Conservation (phyloP, 306 rosid species). For the Sindora glabra region DNA sequence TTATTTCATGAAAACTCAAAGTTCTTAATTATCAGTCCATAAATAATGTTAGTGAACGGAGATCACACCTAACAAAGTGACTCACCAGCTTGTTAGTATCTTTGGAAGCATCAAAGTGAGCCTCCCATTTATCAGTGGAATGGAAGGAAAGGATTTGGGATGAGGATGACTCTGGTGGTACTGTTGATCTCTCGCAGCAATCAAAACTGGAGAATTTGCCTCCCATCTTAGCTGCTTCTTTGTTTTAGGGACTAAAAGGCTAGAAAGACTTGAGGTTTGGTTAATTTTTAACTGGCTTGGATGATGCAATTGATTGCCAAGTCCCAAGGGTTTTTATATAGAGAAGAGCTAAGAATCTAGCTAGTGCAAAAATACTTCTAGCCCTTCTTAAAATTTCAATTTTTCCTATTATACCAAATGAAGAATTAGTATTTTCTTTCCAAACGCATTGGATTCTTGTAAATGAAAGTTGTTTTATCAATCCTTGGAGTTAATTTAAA, state of each 20-base stretch:
- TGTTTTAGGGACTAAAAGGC: not conserved
- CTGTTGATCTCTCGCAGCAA: too few relatives aligned
- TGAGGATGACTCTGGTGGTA: constrained; percentile 5
- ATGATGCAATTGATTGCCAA: constrained; percentile 3
- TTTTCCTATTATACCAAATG: too few relatives aligned
- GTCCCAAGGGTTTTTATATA: not conserved
- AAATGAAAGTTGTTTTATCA: too few relatives aligned
- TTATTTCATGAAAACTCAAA: too few relatives aligned
- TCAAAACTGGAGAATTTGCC: not conserved
- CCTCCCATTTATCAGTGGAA: constrained; percentile 28
- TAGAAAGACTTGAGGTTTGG: not conserved
- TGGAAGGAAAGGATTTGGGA: constrained; percentile 21
- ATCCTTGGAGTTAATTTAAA: too few relatives aligned
- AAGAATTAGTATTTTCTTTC: not conserved
- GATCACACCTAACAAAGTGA: too few relatives aligned
- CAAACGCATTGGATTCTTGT: constrained; percentile 21
- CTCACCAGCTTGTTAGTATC: constrained; percentile 61
- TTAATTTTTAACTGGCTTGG: not conserved
- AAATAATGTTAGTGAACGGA: too few relatives aligned
- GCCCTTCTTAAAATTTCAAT: too few relatives aligned
- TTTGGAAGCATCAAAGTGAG: constrained; percentile 25
- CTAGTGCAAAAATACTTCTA: not conserved
- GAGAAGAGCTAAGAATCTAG: constrained; percentile 6
- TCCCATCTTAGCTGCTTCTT: constrained; percentile 21
- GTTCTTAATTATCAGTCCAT: too few relatives aligned